Conservation (phyloP, 129 eudicot species). For the Arctium minus region DNA sequence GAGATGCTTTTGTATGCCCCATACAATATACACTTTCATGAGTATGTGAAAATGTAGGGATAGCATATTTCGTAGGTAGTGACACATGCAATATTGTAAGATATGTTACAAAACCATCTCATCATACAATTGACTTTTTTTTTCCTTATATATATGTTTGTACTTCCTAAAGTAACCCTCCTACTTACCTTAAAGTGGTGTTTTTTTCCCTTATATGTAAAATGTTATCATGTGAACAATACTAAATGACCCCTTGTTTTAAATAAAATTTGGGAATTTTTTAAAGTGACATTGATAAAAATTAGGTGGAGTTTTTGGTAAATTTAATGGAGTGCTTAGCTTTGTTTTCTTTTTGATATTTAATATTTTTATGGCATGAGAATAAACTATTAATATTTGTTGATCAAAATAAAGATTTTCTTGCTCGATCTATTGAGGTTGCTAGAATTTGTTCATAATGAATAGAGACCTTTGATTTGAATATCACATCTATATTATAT, state of each 20-base stretch:
- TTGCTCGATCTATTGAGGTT: no score
- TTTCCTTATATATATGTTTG: slow-evolving; percentile 7
- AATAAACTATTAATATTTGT: no score
- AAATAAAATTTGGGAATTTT: background rate
- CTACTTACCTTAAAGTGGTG: slow-evolving; percentile 14
- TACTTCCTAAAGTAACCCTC: slow-evolving; percentile 27
- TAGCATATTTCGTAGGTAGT: slow-evolving; percentile 24
- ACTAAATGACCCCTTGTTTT: background rate
- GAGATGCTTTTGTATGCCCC: background rate
- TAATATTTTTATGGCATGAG: no score
- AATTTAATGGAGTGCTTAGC: no score
- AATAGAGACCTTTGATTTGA: no score
- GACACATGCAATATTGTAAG: slow-evolving; percentile 21
- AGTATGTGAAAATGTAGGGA: background rate
- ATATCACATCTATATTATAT: no score
- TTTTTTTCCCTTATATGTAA: background rate
- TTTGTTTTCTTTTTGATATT: no score
- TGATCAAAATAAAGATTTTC: no score
- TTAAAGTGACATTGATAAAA: background rate
- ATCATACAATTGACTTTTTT: slow-evolving; percentile 24
- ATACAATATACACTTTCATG: background rate
- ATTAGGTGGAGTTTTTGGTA: background rate
- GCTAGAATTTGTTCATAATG: no score
- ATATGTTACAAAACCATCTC: slow-evolving; percentile 21
- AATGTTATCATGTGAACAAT: background rate